Percentiles rank a stretch among this genome's conserved stretches.
Evolutionary conservation across 148 eudicot species (phyloP).

Genomic region (Diospyros lotus): DNA sequence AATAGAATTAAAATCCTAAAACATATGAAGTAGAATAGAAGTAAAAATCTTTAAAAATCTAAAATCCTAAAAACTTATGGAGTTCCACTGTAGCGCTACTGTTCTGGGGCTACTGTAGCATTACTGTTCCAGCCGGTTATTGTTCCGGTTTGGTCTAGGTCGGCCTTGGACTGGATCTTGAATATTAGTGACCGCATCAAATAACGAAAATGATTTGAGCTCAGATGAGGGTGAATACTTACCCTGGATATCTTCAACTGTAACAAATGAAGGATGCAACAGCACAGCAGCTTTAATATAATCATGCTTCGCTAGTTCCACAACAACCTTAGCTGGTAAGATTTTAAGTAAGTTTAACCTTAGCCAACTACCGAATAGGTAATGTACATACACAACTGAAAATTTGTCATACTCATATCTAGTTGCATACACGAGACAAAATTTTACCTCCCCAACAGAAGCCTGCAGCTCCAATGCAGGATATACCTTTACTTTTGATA

Average conservation of each 20-base stretch:
- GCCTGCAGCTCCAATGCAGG: constrained; percentile 59
- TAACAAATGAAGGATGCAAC: constrained; percentile 41
- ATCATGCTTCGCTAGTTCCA: constrained; percentile 25
- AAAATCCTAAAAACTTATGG: no score
- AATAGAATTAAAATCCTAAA: no score
- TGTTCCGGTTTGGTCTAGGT: no score
- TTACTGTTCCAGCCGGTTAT: no score
- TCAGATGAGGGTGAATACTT: background rate
- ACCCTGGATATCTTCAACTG: constrained; percentile 45
- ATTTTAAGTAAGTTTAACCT: background rate
- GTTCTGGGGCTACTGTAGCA: no score
- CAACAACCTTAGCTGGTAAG: constrained; percentile 41
- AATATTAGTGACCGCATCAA: no score
- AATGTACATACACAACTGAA: background rate
- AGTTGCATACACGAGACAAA: background rate
- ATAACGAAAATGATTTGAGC: no score
- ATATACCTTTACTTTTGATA: constrained; percentile 42
- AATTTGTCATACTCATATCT: background rate
- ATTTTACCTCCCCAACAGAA: constrained; percentile 68
- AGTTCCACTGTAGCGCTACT: no score
- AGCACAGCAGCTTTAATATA: constrained; percentile 39
- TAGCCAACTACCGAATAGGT: background rate
- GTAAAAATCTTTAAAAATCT: no score
- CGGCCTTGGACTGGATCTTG: no score
- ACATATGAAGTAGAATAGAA: no score